A percentile compares a stretch with the other conserved stretches of the same genome.
phyloP scores from a whole-genome alignment of 495 filamentous ascomycete genomes.

The Penicillium arizonense region DNA sequence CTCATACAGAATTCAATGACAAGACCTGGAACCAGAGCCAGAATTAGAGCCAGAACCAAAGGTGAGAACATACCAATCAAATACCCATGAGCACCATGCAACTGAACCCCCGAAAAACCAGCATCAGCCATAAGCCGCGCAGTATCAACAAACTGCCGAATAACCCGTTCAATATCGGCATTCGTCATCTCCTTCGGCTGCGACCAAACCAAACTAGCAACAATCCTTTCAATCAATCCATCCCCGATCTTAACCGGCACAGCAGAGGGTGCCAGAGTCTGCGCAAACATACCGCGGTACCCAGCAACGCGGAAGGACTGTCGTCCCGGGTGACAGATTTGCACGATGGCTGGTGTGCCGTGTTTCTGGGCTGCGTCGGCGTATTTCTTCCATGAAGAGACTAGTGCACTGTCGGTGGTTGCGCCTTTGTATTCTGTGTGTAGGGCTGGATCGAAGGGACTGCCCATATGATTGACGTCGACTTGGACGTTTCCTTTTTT shows the following conservation, averaged over 20 bases:
- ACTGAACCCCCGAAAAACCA: conserved; percentile 56
- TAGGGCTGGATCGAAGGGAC: conserved; percentile 40
- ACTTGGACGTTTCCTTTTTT: conserved; percentile 54
- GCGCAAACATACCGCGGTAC: conserved; percentile 39
- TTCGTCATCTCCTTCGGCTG: conserved; percentile 46
- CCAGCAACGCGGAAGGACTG: conserved; percentile 51
- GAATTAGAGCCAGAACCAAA: background rate
- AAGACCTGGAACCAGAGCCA: too few species aligned
- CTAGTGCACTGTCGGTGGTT: conserved; percentile 18
- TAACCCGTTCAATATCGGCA: conserved; percentile 48
- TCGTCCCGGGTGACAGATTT: conserved; percentile 58
- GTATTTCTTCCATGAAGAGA: conserved; percentile 45
- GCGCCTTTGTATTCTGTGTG: conserved; percentile 29
- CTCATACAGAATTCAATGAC: too few species aligned
- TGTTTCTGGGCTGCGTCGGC: conserved; percentile 44
- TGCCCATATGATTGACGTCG: conserved; percentile 50
- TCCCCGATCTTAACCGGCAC: conserved; percentile 41
- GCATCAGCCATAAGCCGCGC: conserved; percentile 45
- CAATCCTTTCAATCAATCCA: conserved; percentile 31
- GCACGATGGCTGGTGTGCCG: conserved; percentile 50
- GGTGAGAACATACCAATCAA: conserved; percentile 39
- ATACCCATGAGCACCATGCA: conserved; percentile 62
- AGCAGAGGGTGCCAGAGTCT: conserved; percentile 47
- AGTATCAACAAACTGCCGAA: conserved; percentile 46
- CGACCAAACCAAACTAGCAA: conserved; percentile 37